phyloP scores from a whole-genome alignment of 1,139 yeast genomes.

The Nematodospora anomalae region DNA sequence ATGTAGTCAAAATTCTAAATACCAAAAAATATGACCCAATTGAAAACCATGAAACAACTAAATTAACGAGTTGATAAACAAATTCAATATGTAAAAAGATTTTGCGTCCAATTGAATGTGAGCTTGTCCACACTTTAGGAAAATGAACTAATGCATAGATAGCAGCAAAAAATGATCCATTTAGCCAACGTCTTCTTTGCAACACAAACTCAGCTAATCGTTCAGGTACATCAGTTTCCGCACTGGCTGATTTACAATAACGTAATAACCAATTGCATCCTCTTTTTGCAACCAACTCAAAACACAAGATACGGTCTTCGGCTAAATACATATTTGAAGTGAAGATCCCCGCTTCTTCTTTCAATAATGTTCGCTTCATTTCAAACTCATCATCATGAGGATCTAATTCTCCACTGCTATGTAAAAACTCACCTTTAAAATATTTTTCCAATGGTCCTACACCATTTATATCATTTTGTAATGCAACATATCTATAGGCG shows the following conservation, averaged over 20 bases:
- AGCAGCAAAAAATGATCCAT: conserved; percentile 53
- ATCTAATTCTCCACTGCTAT: conserved; percentile 46
- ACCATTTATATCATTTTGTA: conserved; percentile 44
- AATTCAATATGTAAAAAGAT: conserved; percentile 45
- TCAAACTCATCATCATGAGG: conserved; percentile 48
- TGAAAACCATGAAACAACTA: conserved; percentile 73
- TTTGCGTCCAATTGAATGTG: conserved; percentile 44
- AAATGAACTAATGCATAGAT: conserved; percentile 48
- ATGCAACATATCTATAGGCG: conserved; percentile 43
- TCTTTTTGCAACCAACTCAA: conserved; percentile 47
- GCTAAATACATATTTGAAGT: conserved; percentile 54
- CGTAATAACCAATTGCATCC: conserved; percentile 48
- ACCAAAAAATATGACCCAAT: conserved; percentile 80
- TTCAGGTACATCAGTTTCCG: conserved; percentile 54
- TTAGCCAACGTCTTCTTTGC: conserved; percentile 53
- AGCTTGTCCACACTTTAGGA: conserved; percentile 43
- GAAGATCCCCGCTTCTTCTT: conserved; percentile 51
- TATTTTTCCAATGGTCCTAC: conserved; percentile 49
- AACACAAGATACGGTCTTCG: conserved; percentile 51
- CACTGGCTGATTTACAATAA: conserved; percentile 47
- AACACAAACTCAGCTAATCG: conserved; percentile 45
- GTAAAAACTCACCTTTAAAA: conserved; percentile 51
- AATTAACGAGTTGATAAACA: conserved; percentile 43
- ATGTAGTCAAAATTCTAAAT: conserved; percentile 72
- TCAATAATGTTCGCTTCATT: conserved; percentile 37